Evolutionary conservation across 2,329 filamentous ascomycete species (phyloP).

Genomic region (Paecilomyces fulvus): DNA sequence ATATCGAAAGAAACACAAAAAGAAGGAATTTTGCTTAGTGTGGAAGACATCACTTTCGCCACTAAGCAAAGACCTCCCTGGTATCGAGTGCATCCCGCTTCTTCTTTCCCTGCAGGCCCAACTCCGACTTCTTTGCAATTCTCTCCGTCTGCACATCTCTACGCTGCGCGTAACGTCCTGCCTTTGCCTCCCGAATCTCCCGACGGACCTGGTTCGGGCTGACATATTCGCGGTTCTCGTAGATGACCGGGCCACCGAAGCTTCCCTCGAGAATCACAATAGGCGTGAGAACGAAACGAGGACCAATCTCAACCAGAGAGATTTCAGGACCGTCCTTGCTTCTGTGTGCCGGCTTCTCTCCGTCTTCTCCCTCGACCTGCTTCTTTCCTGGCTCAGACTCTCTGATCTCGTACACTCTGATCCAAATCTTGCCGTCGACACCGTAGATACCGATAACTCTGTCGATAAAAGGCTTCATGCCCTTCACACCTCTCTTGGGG

Average conservation of each 20-base stretch:
- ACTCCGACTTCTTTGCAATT: slow-evolving; percentile 62
- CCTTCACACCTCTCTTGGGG: slow-evolving; percentile 68
- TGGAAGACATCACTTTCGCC: slow-evolving; percentile 1
- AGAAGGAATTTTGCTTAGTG: slow-evolving; percentile 11
- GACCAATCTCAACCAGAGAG: slow-evolving; percentile 84
- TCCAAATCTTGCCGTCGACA: slow-evolving; percentile 91
- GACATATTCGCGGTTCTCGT: slow-evolving; percentile 96
- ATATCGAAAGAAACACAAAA: slow-evolving; percentile 20
- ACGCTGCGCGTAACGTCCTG: slow-evolving; percentile 66
- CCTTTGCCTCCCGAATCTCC: slow-evolving; percentile 68
- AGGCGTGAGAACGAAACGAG: slow-evolving; percentile 83
- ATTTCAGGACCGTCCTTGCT: slow-evolving; percentile 58
- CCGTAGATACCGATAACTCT: slow-evolving; percentile 89
- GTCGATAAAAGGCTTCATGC: slow-evolving; percentile 92
- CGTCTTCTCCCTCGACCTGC: slow-evolving; percentile 32
- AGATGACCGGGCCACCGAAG: slow-evolving; percentile 93
- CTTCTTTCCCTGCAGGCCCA: slow-evolving; percentile 63
- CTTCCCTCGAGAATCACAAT: slow-evolving; percentile 93
- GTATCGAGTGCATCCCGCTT: slow-evolving; percentile 67
- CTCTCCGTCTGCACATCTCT: slow-evolving; percentile 66
- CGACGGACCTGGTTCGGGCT: slow-evolving; percentile 89
- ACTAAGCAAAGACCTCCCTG: slow-evolving; percentile 64
- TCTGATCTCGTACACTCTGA: slow-evolving; percentile 86
- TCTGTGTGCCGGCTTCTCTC: slow-evolving; percentile 31
- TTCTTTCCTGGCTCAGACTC: slow-evolving; percentile 60